A percentile compares a stretch with the other conserved stretches of the same genome.
phyloP scores from a whole-genome alignment of 1,139 yeast species.

The Debaryomyces udenii region DNA sequence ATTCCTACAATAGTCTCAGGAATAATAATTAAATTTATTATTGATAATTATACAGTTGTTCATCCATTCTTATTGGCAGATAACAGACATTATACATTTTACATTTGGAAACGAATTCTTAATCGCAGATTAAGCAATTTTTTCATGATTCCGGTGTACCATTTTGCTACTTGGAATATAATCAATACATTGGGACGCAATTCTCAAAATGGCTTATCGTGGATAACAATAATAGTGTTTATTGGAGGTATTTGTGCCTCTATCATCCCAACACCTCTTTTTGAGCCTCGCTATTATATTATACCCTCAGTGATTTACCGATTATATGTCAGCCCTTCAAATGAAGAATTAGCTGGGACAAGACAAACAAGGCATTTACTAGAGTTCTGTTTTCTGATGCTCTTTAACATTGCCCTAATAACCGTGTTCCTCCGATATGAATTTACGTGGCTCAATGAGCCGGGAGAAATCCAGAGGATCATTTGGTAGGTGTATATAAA shows the following conservation, averaged over 20 bases:
- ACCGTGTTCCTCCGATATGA: slow-evolving; percentile 61
- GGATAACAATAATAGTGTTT: slow-evolving; percentile 48
- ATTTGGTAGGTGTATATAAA: slow-evolving; percentile 63
- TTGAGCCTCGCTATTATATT: slow-evolving; percentile 92
- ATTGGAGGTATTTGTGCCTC: slow-evolving; percentile 59
- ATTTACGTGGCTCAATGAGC: slow-evolving; percentile 70
- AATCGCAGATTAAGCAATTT: slow-evolving; percentile 43
- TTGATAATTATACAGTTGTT: slow-evolving; percentile 66
- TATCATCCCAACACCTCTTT: slow-evolving; percentile 83
- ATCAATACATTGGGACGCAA: slow-evolving; percentile 24
- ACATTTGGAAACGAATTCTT: slow-evolving; percentile 70
- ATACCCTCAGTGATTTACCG: slow-evolving; percentile 80
- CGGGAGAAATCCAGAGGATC: slow-evolving; percentile 66
- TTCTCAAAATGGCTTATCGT: slow-evolving; percentile 22
- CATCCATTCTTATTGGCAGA: slow-evolving; percentile 95
- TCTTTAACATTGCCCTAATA: slow-evolving; percentile 56
- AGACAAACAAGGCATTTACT: slow-evolving; percentile 36
- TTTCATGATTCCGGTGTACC: slow-evolving; percentile 68
- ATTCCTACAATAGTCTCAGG: slow-evolving; percentile 21
- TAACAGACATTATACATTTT: slow-evolving; percentile 91
- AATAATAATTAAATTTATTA: slow-evolving; percentile 46
- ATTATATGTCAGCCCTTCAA: slow-evolving; percentile 49
- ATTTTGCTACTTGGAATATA: slow-evolving; percentile 61
- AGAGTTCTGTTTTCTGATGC: slow-evolving; percentile 65
- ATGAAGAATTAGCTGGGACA: slow-evolving; percentile 18